Conservation (phyloP, 169 alveolate species). For the Plasmodium knowlesi region DNA sequence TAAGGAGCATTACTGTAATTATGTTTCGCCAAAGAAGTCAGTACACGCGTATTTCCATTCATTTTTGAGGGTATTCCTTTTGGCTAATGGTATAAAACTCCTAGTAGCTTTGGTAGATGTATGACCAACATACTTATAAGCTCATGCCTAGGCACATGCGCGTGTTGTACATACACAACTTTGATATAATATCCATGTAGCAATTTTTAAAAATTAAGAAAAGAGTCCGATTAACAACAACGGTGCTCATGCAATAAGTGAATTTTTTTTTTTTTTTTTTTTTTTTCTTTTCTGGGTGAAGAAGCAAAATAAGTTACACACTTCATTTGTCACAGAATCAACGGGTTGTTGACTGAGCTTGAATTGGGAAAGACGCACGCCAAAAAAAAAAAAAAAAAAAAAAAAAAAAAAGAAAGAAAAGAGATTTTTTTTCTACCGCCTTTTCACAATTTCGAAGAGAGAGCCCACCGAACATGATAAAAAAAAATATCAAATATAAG, state of each 20-base stretch:
- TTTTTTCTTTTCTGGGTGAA: neutral
- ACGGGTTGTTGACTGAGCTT: neutral
- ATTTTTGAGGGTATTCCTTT: neutral
- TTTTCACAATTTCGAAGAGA: constrained; percentile 22
- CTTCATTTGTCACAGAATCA: neutral
- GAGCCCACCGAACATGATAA: constrained; percentile 27
- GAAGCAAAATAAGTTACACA: neutral
- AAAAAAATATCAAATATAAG: constrained; percentile 26
- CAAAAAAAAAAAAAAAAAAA: neutral
- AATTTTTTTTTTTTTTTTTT: neutral
- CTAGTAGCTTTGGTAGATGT: neutral
- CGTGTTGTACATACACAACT: neutral
- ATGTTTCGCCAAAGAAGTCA: neutral
- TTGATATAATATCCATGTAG: neutral
- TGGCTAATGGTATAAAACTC: neutral
- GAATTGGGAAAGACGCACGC: neutral
- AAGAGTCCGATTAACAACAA: neutral
- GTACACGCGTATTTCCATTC: neutral
- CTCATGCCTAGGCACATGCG: neutral
- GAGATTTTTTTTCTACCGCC: neutral
- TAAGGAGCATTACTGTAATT: neutral
- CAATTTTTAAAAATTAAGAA: neutral
- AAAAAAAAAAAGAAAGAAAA: neutral
- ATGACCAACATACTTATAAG: constrained; percentile 4
- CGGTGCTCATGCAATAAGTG: neutral